Percentiles rank a stretch among this genome's conserved stretches.
Evolutionary conservation across 495 filamentous ascomycete genomes (phyloP).

Genomic region (Penicillium lividum): DNA sequence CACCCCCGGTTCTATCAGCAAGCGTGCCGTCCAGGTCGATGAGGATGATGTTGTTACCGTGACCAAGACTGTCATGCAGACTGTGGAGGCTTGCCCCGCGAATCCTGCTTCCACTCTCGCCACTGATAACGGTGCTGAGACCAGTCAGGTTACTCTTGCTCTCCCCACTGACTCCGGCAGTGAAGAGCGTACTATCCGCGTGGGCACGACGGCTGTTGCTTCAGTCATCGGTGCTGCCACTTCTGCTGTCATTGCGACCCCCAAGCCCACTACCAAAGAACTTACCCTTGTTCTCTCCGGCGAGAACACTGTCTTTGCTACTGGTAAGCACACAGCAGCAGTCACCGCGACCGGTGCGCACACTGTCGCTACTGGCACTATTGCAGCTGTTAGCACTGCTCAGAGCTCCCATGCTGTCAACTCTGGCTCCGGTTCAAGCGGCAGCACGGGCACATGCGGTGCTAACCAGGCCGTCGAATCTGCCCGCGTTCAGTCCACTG

Average conservation of each 20-base stretch:
- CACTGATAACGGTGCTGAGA: constrained; percentile 11
- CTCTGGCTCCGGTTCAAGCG: constrained; percentile 16
- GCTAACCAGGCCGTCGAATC: constrained; percentile 32
- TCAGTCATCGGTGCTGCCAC: constrained; percentile 6
- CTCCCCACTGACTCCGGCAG: constrained; percentile 4
- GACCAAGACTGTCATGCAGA: constrained; percentile 30
- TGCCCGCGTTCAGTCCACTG: constrained; percentile 40
- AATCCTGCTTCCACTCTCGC: constrained; percentile 11
- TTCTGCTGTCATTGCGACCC: not conserved
- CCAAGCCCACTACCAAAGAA: constrained; percentile 1
- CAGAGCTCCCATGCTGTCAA: constrained; percentile 9
- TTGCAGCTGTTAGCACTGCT: not conserved
- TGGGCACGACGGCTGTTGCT: constrained; percentile 2
- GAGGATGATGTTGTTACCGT: constrained; percentile 27
- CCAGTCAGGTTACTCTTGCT: constrained; percentile 8
- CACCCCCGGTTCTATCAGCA: constrained; percentile 35
- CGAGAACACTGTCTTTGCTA: constrained; percentile 2
- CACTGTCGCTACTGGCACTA: constrained; percentile 2
- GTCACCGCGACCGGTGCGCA: not conserved
- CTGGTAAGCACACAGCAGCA: not conserved
- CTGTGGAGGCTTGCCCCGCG: constrained; percentile 21
- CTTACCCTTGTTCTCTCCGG: not conserved
- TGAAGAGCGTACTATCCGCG: constrained; percentile 3
- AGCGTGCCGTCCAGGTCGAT: constrained; percentile 27
- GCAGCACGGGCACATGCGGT: constrained; percentile 31